A percentile compares a stretch with the other conserved stretches of the same genome.
Evolutionary conservation across 805 yeast genomes (phyloP).

Genomic region (Candida jianshihensis): DNA sequence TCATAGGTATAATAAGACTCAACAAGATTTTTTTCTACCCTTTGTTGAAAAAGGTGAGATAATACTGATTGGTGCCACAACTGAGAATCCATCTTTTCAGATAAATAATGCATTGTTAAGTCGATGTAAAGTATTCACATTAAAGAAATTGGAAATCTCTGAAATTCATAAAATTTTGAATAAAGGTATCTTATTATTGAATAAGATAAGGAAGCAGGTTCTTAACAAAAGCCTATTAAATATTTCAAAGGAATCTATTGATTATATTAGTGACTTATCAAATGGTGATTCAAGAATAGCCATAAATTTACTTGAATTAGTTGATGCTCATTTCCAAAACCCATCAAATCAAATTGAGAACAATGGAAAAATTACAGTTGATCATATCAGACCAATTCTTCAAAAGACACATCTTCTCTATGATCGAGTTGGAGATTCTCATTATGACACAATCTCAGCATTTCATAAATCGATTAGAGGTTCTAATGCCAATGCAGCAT

Average conservation of each 20-base stretch:
- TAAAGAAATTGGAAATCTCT: constrained; percentile 41
- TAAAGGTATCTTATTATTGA: constrained; percentile 53
- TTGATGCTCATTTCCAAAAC: constrained; percentile 43
- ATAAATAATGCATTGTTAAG: constrained; percentile 77
- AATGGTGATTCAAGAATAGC: constrained; percentile 90
- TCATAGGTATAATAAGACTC: constrained; percentile 78
- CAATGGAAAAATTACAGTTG: constrained; percentile 6
- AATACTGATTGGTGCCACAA: constrained; percentile 89
- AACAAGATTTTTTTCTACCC: constrained; percentile 83
- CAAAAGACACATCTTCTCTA: constrained; percentile 55
- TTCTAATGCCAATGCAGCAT: constrained; percentile 79
- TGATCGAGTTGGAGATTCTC: constrained; percentile 85
- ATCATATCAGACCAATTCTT: constrained; percentile 33
- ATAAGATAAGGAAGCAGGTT: constrained; percentile 51
- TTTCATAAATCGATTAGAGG: constrained; percentile 93
- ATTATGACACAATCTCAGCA: constrained; percentile 93
- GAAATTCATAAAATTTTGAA: constrained; percentile 49
- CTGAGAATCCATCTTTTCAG: constrained; percentile 87
- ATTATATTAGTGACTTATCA: constrained; percentile 63
- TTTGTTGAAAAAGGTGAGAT: constrained; percentile 80
- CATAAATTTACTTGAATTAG: constrained; percentile 68
- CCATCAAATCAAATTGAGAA: constrained; percentile 1
- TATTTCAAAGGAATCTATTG: constrained; percentile 49
- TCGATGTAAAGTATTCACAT: constrained; percentile 72
- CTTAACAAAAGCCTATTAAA: constrained; percentile 43